Percentiles rank a stretch among this genome's conserved stretches.
Evolutionary conservation across 768 basidiomycete genomes (phyloP).

Genomic region (Agrocybe pediades): DNA sequence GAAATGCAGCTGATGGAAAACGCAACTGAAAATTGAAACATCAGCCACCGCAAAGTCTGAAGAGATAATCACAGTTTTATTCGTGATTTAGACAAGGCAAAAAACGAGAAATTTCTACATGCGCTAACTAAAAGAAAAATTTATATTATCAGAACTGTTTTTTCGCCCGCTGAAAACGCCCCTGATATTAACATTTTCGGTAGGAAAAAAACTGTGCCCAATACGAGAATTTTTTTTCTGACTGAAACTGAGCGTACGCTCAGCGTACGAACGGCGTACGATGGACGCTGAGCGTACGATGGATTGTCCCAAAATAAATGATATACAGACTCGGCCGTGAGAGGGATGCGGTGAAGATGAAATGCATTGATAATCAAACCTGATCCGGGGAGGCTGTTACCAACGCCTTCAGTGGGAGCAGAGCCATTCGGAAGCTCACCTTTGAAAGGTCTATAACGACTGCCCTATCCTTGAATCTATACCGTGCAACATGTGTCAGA

Average conservation of each 20-base stretch:
- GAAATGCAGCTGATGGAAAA: too few species aligned
- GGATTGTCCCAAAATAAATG: not conserved
- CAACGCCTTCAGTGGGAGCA: not conserved
- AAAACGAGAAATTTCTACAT: too few species aligned
- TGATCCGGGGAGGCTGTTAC: not conserved
- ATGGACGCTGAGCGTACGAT: not conserved
- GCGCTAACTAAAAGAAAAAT: not conserved
- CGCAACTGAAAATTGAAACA: too few species aligned
- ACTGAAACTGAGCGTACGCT: not conserved
- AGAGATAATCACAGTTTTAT: too few species aligned
- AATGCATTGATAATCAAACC: too few species aligned
- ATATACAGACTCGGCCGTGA: too few species aligned
- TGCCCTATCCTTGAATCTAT: slow-evolving; percentile 3
- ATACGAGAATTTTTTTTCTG: not conserved
- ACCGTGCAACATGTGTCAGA: slow-evolving; percentile 22
- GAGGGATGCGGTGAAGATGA: too few species aligned
- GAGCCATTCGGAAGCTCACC: not conserved
- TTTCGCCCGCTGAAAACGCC: not conserved
- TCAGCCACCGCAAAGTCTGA: too few species aligned
- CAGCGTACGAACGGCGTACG: not conserved
- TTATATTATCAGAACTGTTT: not conserved
- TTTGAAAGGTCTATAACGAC: slow-evolving; percentile 33
- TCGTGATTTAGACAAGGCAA: too few species aligned
- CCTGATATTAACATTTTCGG: not conserved
- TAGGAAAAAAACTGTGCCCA: not conserved